Percentiles rank a stretch among this genome's conserved stretches.
Conservation (phyloP, 2,329 filamentous ascomycete genomes). For the Coniochaeta prunicola region DNA sequence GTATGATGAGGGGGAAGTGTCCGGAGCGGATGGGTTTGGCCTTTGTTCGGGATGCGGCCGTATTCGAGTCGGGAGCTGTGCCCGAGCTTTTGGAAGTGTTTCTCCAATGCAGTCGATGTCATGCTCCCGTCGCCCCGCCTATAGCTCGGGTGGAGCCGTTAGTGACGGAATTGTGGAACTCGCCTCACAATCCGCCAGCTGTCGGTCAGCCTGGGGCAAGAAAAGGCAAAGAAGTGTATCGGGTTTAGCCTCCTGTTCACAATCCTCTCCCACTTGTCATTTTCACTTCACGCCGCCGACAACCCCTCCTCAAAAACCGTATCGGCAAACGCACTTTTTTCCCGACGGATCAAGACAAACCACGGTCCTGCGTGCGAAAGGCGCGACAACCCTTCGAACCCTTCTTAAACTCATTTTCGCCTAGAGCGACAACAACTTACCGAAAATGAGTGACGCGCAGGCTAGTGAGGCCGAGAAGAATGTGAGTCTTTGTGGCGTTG, state of each 20-base stretch:
- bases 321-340: not conserved
- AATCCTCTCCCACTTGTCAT: constrained; percentile 1
- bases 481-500: constrained; percentile 34
- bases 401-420: constrained; percentile 1
- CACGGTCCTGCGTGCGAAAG: constrained; percentile 9
- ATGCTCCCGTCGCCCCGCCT: not conserved
- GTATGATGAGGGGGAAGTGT: not conserved
- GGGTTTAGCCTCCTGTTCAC: not conserved
- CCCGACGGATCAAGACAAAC: not conserved
- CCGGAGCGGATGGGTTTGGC: not conserved
- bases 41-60: too few species aligned
- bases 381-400: constrained; percentile 9
- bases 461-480: constrained; percentile 98
- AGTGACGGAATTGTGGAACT: not conserved
- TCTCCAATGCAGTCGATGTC: not conserved
- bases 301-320: not conserved
- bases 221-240: not conserved
- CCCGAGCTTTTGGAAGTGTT: not conserved
- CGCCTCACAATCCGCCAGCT: not conserved
- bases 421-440: constrained; percentile 13
- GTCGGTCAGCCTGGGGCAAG: not conserved
- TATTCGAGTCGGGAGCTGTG: not conserved
- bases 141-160: not conserved
- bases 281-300: not conserved
- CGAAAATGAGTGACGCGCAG: constrained; percentile 80